These are phyloP conservation scores for Cephalotrichum gorgonifer DNA, from an alignment of 2,329 filamentous ascomycete genomes.

Conservation along the genomic window DNA sequence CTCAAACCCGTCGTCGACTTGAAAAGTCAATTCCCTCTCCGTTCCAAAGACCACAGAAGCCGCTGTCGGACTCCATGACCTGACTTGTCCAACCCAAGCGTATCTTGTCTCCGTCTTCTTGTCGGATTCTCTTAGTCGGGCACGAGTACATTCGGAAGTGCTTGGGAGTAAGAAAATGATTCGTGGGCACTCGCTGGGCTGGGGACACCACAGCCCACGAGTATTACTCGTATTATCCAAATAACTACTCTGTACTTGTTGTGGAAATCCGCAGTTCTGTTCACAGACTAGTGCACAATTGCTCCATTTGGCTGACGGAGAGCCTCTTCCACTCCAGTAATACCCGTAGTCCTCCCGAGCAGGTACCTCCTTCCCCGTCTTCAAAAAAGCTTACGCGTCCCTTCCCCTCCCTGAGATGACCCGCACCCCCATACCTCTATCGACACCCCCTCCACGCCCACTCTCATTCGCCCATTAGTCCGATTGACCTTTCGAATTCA, in stretches of 20 bases:
- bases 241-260: too few species aligned
- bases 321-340: too few species aligned
- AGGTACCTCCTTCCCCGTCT: too few species aligned
- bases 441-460: not conserved
- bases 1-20: too few species aligned
- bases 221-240: too few species aligned
- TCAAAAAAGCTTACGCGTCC: conserved; percentile 6
- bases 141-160: too few species aligned
- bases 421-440: not conserved
- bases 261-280: too few species aligned
- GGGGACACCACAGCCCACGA: not conserved
- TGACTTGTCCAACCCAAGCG: not conserved
- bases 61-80: too few species aligned
- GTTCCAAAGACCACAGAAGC: too few species aligned
- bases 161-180: not conserved
- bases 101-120: not conserved
- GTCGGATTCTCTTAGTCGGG: not conserved
- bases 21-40: too few species aligned
- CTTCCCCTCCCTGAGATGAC: conserved; percentile 3
- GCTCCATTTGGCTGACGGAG: not conserved
- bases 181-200: not conserved
- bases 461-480: not conserved
- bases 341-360: too few species aligned
- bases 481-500: not conserved
- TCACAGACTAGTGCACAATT: not conserved